These are phyloP conservation scores for Cucurbitaria berberidis DNA, from an alignment of 2,329 filamentous ascomycete genomes.

Conservation along the genomic window DNA sequence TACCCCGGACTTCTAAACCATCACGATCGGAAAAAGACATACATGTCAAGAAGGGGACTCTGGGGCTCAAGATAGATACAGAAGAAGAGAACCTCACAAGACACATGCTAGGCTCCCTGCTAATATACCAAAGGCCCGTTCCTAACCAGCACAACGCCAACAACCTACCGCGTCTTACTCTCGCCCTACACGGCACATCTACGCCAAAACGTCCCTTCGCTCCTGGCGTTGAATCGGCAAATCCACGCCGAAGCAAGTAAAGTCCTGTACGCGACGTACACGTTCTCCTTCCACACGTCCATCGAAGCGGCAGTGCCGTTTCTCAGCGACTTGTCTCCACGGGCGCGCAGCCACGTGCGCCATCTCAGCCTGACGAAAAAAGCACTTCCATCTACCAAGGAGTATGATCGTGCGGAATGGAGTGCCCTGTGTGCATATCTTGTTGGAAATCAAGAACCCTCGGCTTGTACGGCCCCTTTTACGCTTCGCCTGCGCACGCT, in stretches of 20 bases:
- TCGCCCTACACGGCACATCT: slow-evolving; percentile 53
- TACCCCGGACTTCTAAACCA: neutral
- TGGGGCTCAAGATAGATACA: neutral
- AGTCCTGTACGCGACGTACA: slow-evolving; percentile 62
- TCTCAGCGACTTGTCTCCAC: slow-evolving; percentile 61
- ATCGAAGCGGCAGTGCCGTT: slow-evolving; percentile 68
- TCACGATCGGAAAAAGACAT: slow-evolving; percentile 3
- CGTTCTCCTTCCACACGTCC: slow-evolving; percentile 65
- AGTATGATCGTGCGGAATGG: slow-evolving; percentile 65
- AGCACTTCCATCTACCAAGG: slow-evolving; percentile 59
- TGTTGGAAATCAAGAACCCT: slow-evolving; percentile 1
- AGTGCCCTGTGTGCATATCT: slow-evolving; percentile 56
- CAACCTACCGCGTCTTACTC: slow-evolving; percentile 62
- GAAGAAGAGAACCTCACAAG: neutral
- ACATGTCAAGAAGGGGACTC: neutral
- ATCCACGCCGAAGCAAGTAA: slow-evolving; percentile 63
- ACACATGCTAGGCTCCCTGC: slow-evolving; percentile 11
- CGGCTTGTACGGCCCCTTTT: neutral
- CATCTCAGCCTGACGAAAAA: slow-evolving; percentile 63
- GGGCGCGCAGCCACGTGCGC: slow-evolving; percentile 56
- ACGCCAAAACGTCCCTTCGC: slow-evolving; percentile 49
- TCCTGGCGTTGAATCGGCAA: slow-evolving; percentile 37
- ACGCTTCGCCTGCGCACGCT: slow-evolving; percentile 18
- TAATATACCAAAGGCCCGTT: slow-evolving; percentile 47
- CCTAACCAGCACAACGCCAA: slow-evolving; percentile 54